phyloP scores from a whole-genome alignment of 805 yeast genomes.

The Candida awuae region DNA sequence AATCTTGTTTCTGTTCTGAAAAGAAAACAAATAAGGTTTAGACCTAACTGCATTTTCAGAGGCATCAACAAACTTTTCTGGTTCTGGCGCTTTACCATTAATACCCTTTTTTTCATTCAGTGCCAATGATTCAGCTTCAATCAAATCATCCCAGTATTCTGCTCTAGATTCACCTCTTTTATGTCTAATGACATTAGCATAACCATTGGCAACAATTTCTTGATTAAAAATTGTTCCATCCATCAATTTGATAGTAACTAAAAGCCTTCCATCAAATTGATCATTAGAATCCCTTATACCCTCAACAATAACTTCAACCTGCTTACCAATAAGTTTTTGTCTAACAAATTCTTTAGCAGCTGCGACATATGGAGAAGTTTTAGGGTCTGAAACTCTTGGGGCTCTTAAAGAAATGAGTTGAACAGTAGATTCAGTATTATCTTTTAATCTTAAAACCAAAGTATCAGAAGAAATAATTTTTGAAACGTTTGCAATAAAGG shows the following conservation, averaged over 20 bases:
- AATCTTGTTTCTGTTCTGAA: slow-evolving; percentile 56
- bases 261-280: slow-evolving; percentile 54
- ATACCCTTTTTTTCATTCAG: slow-evolving; percentile 52
- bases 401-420: slow-evolving; percentile 71
- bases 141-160: slow-evolving; percentile 65
- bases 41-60: slow-evolving; percentile 69
- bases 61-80: slow-evolving; percentile 66
- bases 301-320: slow-evolving; percentile 52
- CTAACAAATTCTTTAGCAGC: slow-evolving; percentile 72
- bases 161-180: slow-evolving; percentile 66
- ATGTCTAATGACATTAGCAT: slow-evolving; percentile 71
- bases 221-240: slow-evolving; percentile 56
- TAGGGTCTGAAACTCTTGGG: slow-evolving; percentile 57
- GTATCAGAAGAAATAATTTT: slow-evolving; percentile 66
- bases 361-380: slow-evolving; percentile 47
- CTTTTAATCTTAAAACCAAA: slow-evolving; percentile 41
- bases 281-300: slow-evolving; percentile 56
- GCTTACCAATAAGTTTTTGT: slow-evolving; percentile 60
- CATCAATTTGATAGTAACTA: slow-evolving; percentile 46
- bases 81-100: slow-evolving; percentile 48
- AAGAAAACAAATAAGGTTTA: slow-evolving; percentile 61
- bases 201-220: slow-evolving; percentile 54
- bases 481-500: slow-evolving; percentile 47
- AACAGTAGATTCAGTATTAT: slow-evolving; percentile 51
- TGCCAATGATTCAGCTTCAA: slow-evolving; percentile 62